phyloP scores from a whole-genome alignment of 148 eudicot species.

The Camellia granthamiana region DNA sequence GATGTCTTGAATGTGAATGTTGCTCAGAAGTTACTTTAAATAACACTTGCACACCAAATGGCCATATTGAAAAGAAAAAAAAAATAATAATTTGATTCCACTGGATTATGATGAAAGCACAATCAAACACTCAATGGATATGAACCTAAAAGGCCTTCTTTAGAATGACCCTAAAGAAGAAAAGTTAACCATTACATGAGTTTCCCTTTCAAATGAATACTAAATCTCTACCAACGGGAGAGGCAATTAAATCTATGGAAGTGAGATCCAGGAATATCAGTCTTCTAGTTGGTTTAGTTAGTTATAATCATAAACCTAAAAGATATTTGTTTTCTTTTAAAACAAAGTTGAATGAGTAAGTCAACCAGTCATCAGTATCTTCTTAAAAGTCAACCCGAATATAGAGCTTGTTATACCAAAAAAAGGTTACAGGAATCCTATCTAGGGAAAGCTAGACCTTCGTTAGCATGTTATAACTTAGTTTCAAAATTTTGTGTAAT shows the following conservation, averaged over 20 bases:
- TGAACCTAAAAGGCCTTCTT: neutral
- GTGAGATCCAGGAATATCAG: neutral
- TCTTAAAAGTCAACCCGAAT: neutral
- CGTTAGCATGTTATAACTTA: neutral
- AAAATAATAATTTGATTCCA: neutral
- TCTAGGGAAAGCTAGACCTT: slow-evolving; percentile 5
- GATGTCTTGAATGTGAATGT: neutral
- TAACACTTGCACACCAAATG: neutral
- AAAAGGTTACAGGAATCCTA: neutral
- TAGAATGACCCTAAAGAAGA: neutral
- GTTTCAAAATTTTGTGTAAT: neutral
- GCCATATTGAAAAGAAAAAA: neutral
- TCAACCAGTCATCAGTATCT: neutral
- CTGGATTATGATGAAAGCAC: neutral
- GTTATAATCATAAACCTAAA: neutral
- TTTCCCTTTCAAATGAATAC: neutral
- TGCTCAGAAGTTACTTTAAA: neutral
- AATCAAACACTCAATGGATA: neutral
- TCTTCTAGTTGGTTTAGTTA: neutral
- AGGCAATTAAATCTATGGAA: neutral
- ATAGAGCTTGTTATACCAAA: neutral
- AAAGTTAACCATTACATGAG: neutral
- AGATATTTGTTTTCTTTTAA: neutral
- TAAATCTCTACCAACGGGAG: neutral
- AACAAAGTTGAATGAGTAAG: neutral